A percentile compares a stretch with the other conserved stretches of the same genome.
phyloP scores from a whole-genome alignment of 192 early-diverging fungal genomes.

The Mortierella alpina region DNA sequence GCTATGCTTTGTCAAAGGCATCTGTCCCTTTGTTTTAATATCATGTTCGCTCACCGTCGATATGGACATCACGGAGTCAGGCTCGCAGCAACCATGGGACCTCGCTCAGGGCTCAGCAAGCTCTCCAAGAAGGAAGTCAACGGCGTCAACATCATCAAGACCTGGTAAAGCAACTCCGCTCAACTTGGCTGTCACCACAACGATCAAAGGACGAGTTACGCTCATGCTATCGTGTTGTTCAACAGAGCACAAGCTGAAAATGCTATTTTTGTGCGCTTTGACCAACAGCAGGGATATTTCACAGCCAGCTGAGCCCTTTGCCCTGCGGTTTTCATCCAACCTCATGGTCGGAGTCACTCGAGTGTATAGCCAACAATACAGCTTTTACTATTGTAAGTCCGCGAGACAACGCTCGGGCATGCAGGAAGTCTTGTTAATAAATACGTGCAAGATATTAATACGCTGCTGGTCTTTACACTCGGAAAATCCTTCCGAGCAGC shows the following conservation, averaged over 20 bases:
- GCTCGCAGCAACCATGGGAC: constrained; percentile 64
- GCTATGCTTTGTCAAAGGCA: not conserved
- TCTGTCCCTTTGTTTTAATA: not conserved
- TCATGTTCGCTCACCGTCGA: not conserved
- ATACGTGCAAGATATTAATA: too few relatives aligned
- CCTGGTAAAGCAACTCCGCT: constrained; percentile 43
- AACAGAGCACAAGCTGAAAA: not conserved
- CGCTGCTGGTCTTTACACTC: too few relatives aligned
- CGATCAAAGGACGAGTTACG: not conserved
- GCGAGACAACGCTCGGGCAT: not conserved
- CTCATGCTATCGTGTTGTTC: not conserved
- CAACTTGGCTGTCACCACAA: not conserved
- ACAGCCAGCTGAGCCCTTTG: constrained; percentile 65
- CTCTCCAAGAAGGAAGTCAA: constrained; percentile 67
- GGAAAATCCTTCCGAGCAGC: constrained; percentile 17
- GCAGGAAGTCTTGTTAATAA: not conserved
- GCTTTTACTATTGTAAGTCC: constrained; percentile 63
- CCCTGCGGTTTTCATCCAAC: constrained; percentile 67
- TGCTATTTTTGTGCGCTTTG: not conserved
- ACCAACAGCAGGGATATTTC: constrained; percentile 28
- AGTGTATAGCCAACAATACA: constrained; percentile 64
- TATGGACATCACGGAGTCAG: constrained; percentile 14
- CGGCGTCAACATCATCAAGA: constrained; percentile 61
- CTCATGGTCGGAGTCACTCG: constrained; percentile 68
- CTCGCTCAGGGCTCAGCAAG: constrained; percentile 59